Base-by-base conservation (phyloP, 2,329 filamentous ascomycete genomes). In the Coleophoma crateriformis region DNA sequence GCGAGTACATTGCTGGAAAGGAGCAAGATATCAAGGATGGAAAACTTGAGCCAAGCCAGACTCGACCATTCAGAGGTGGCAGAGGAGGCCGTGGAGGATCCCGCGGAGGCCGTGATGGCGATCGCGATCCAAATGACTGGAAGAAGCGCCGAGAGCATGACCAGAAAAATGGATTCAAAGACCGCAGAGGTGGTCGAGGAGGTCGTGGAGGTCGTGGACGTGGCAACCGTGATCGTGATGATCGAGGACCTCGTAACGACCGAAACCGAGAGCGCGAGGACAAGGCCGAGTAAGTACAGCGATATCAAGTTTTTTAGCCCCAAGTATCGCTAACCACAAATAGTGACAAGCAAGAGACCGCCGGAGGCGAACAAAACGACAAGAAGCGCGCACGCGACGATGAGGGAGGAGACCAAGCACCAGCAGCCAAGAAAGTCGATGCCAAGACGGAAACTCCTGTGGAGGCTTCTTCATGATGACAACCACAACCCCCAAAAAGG, bases 1-100 rank as follows among this genome's bases (percentile, higher is more conserved):
- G 82, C 62, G 87, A 82, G 15, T 99, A 99, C 69, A 85, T 87
- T 58, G 78, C 85, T n/a, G 81, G 85, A 68, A 92, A 92, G 75
- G 77, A 76, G 50, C 72, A 82, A 48, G 79, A 87, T 35, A 91
- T 92, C 61, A 76, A 81, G 58, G 77, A 82, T 40, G 88, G 88
- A 52, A 82, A 82, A 62, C 73, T 90, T 44, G 73, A 82, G 64
- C 81, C 85, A 53, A 81, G 32, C 27, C 12, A 44, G 27, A 44
- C 41, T 6, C 11, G 20, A n/a, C 19, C 41, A 33, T 48, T 49
- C 22, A 46, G 38, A 47, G 49, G 46, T 45, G 46, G 41, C 32
- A 32, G 52, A 43, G 47, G 50, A 32, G 13, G 37, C 5, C 45
- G 43, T 17, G 43, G 41, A 22, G 50, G 35, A 38, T 14, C 7